Evolutionary conservation across 495 filamentous ascomycete species (phyloP), one percentile per base, ranked within the genome.

Genomic region (Neurospora sp.): DNA sequence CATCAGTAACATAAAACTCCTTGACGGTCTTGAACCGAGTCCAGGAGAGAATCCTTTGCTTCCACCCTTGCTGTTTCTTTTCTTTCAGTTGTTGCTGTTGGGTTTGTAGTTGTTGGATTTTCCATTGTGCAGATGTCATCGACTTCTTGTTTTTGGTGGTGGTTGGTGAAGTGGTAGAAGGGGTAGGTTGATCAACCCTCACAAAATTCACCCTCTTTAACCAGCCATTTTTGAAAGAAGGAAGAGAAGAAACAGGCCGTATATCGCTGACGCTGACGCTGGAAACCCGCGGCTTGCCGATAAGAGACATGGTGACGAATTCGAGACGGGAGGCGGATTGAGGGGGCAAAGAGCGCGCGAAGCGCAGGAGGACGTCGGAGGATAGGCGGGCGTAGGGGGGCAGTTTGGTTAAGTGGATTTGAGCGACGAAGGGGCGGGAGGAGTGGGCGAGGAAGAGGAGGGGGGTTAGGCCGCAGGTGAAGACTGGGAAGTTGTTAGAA

Each of bases 351-450:
- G 85, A 86, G 70, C 86, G 85, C 0, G 86, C 85, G 78, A 91
- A 96, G 35, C 88, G 87, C 39, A 89, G 75, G n/a, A 93, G 85
- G 72, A 86, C 82, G 14, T 91, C 90, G n/a, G 84, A 84, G 0
- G 92, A 94, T 41, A 83, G 82, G 14, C 93, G 89, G n/a, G 91
- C 92, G 78, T 88, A 90, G 5, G 86, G 81, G 8, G 93, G 93
- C 12, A 94, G 83, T 35, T 87, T 86, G 27, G 54, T 66, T 40
- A 95, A 81, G 80, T 93, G 91, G 71, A 93, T 82, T 73, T 89
- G 89, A n/a, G 89, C 88, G 3, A 94, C 92, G 76, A 90, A 93
- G 9, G 93, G 91, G 5, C 88, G 84, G 2, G 88, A 88, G 40
- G 85, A 88, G 78, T 89, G 91, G 4, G 86, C 83, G 16, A 93